These are phyloP conservation scores for Cucumis hystrix DNA, from an alignment of 306 rosid genomes.

Conservation along the genomic window DNA sequence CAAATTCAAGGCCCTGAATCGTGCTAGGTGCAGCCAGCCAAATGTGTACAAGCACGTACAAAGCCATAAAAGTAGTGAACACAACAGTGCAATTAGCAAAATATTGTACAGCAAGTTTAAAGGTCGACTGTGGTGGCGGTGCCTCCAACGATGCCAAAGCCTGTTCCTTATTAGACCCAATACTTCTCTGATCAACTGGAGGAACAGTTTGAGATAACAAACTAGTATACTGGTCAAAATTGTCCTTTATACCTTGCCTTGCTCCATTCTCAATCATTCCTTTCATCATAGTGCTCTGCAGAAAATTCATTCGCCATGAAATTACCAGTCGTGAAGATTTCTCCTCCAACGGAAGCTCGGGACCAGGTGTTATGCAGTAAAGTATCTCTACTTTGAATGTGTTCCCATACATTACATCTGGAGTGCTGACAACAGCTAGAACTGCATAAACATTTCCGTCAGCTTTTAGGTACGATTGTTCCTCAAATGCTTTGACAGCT, in stretches of 20 bases:
- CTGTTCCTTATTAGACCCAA: constrained; percentile 74
- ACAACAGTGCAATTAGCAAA: constrained; percentile 69
- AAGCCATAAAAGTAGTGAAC: constrained; percentile 50
- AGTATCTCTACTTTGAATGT: constrained; percentile 66
- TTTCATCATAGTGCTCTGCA: constrained; percentile 96
- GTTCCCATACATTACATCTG: constrained; percentile 82
- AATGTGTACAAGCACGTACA: constrained; percentile 71
- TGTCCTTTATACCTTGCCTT: constrained; percentile 81
- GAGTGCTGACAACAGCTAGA: constrained; percentile 53
- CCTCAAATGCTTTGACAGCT: constrained; percentile 72
- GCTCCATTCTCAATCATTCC: constrained; percentile 95
- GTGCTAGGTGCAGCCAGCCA: constrained; percentile 60
- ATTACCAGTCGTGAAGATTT: constrained; percentile 61
- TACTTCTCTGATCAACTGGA: constrained; percentile 67
- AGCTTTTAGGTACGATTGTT: constrained; percentile 69
- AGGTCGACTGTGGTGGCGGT: constrained; percentile 47
- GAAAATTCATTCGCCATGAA: constrained; percentile 81
- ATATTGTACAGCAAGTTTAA: constrained; percentile 67
- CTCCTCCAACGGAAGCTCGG: constrained; percentile 69
- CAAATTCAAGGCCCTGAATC: constrained; percentile 86
- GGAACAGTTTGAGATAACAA: constrained; percentile 52
- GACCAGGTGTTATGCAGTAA: constrained; percentile 71
- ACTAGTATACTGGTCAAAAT: constrained; percentile 55
- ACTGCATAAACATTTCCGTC: constrained; percentile 66
- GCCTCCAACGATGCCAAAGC: constrained; percentile 70